These are phyloP conservation scores for Trichoderma orchidacearum DNA, from an alignment of 495 filamentous ascomycete genomes.

Conservation along the genomic window DNA sequence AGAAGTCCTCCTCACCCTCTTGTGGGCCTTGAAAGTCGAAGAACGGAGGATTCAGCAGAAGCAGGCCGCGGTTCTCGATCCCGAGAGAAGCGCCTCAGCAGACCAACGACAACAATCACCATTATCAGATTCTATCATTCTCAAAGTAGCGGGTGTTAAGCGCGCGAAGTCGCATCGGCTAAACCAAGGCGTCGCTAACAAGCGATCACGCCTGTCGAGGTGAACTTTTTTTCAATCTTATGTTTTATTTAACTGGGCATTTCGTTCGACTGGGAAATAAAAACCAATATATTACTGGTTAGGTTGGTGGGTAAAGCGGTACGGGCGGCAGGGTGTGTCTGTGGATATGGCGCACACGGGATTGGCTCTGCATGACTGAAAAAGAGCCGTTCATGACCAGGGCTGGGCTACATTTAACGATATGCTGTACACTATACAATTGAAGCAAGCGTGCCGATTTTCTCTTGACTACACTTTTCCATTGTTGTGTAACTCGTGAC, in stretches of 20 bases:
- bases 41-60: conserved; percentile 18
- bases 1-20: conserved; percentile 36
- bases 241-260: no score
- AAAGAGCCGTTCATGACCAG: not conserved
- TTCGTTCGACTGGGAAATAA: no score
- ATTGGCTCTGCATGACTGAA: not conserved
- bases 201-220: not conserved
- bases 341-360: not conserved
- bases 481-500: not conserved
- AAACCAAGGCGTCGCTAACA: not conserved
- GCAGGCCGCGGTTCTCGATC: not conserved
- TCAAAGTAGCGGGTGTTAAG: not conserved
- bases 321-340: not conserved
- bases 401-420: not conserved
- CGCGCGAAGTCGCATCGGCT: not conserved
- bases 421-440: not conserved
- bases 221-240: not conserved
- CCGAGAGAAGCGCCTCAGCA: not conserved
- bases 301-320: not conserved
- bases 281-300: no score
- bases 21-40: conserved; percentile 37
- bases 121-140: not conserved
- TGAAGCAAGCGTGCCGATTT: not conserved
- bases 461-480: not conserved
- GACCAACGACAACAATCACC: not conserved